phyloP scores from a whole-genome alignment of 2,329 filamentous ascomycete genomes.

The Cordyceps militaris region DNA sequence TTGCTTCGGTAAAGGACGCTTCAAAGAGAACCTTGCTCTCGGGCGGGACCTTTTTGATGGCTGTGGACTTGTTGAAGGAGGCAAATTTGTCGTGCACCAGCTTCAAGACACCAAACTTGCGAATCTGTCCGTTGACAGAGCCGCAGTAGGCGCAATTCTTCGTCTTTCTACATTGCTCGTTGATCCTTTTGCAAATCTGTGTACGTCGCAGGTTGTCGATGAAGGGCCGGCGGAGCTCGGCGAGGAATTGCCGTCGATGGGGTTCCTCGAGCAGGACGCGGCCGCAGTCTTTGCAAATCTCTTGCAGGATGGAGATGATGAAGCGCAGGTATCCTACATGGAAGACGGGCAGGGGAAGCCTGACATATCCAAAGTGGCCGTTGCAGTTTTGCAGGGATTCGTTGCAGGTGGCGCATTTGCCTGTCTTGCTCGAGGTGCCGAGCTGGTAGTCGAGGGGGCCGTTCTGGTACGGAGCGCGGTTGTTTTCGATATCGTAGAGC shows the following conservation, averaged over 20 bases:
- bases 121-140: conserved; percentile 81
- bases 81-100: conserved; percentile 90
- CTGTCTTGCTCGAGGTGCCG: conserved; percentile 80
- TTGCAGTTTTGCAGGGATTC: conserved; percentile 77
- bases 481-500: conserved; percentile 82
- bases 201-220: conserved; percentile 81
- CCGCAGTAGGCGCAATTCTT: conserved; percentile 76
- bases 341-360: conserved; percentile 83
- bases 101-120: conserved; percentile 88
- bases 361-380: conserved; percentile 91
- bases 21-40: conserved; percentile 79
- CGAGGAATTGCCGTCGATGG: conserved; percentile 71
- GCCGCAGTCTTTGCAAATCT: conserved; percentile 92
- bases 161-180: conserved; percentile 81
- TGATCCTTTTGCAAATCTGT: conserved; percentile 81
- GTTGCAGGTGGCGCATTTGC: conserved; percentile 74
- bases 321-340: conserved; percentile 95
- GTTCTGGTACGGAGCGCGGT: conserved; percentile 67
- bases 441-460: conserved; percentile 84
- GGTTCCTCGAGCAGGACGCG: conserved; percentile 73
- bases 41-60: conserved; percentile 76
- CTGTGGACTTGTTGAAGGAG: conserved; percentile 80
- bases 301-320: conserved; percentile 83
- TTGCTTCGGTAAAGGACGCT: conserved; percentile 73
- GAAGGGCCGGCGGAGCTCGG: conserved; percentile 69